phyloP scores from a whole-genome alignment of 1,284 basidiomycete genomes.

The Ustanciosporium gigantosporum region DNA sequence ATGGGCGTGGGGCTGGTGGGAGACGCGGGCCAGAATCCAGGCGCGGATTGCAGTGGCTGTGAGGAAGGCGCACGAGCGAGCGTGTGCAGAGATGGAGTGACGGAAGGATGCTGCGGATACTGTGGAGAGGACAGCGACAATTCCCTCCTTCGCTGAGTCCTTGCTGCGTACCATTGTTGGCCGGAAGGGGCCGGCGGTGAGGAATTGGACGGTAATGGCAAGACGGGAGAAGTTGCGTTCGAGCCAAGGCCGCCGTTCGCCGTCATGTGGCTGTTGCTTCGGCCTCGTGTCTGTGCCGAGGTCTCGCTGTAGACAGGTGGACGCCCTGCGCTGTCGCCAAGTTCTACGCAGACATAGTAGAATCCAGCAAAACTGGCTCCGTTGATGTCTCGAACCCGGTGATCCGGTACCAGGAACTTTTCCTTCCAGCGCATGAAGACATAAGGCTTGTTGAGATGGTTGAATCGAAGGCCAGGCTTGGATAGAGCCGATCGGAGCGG shows the following conservation, averaged over 20 bases:
- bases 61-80: no score
- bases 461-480: conserved; percentile 39
- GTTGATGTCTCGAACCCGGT: conserved; percentile 87
- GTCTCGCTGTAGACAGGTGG: background rate
- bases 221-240: conserved; percentile 3
- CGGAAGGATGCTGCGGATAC: conserved; percentile 2
- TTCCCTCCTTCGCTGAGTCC: conserved; percentile 22
- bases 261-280: conserved; percentile 9
- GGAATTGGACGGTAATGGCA: background rate
- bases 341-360: conserved; percentile 82
- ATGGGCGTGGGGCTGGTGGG: conserved; percentile 9
- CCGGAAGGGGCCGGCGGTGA: conserved; percentile 3
- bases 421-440: conserved; percentile 97
- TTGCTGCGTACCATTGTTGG: conserved; percentile 33
- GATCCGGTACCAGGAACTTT: conserved; percentile 89
- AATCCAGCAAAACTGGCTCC: conserved; percentile 85
- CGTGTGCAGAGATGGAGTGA: conserved; percentile 3
- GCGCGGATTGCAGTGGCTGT: conserved; percentile 10
- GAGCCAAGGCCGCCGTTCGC: background rate
- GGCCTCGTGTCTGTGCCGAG: conserved; percentile 2
- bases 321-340: conserved; percentile 58
- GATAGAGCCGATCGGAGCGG: conserved; percentile 28
- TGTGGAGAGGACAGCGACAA: conserved; percentile 16
- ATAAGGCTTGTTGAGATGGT: conserved; percentile 58
- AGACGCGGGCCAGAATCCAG: conserved; percentile 26